These are phyloP conservation scores for Pilatotrama ljubarskyi DNA, from an alignment of 768 basidiomycete genomes.

Conservation along the genomic window DNA sequence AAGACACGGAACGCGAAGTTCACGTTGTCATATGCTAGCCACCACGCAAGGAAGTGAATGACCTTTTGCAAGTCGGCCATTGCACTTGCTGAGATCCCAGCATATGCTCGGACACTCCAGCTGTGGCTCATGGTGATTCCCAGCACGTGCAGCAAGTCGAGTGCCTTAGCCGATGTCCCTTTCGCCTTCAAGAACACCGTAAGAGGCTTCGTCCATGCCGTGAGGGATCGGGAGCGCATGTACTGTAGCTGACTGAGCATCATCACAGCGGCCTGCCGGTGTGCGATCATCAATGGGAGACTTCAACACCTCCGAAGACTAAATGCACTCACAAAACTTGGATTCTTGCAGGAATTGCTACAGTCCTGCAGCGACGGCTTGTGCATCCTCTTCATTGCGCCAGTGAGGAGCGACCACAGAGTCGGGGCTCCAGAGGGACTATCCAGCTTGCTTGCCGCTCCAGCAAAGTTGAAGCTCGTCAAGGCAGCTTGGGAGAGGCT, in stretches of 20 bases:
- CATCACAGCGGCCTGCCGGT: neutral
- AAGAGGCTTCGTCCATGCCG: neutral
- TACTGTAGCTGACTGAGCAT: conserved; percentile 1
- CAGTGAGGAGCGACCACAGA: neutral
- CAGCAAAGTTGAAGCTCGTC: neutral
- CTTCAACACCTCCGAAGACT: too few relatives aligned
- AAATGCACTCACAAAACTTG: neutral
- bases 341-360: neutral
- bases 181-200: conserved; percentile 9
- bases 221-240: neutral
- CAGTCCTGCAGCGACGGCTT: neutral
- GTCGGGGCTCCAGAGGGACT: neutral
- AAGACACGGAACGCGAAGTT: conserved; percentile 9
- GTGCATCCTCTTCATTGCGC: neutral
- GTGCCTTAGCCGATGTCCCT: conserved; percentile 4
- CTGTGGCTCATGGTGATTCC: conserved; percentile 17
- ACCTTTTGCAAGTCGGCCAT: neutral
- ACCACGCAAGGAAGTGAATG: neutral
- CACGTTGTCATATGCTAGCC: conserved; percentile 12
- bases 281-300: too few relatives aligned
- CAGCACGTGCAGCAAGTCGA: conserved; percentile 4
- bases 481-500: neutral
- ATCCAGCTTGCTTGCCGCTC: neutral
- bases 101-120: neutral
- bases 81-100: neutral